A percentile compares a stretch with the other conserved stretches of the same genome.
These are phyloP conservation scores for Candida sp. DNA, from an alignment of 1,139 yeast species.

Conservation along the genomic window DNA sequence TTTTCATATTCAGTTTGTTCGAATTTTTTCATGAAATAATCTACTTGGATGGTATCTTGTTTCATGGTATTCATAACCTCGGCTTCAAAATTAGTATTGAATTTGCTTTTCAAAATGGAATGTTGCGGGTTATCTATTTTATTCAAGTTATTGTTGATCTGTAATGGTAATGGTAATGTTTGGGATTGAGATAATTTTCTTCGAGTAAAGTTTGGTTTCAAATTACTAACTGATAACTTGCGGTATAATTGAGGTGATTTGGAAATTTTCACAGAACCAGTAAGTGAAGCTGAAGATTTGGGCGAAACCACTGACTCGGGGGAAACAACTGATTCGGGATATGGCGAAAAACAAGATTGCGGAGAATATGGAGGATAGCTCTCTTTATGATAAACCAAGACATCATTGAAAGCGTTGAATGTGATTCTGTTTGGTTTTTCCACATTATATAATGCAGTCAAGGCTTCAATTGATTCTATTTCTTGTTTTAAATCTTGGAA, in stretches of 20 bases:
- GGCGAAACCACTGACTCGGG: no score
- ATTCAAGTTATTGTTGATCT: slow-evolving; percentile 1
- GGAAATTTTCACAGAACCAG: not conserved
- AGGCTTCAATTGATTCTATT: not conserved
- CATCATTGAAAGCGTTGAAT: slow-evolving; percentile 1
- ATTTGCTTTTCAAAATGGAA: slow-evolving; percentile 20
- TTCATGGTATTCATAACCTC: slow-evolving; percentile 14
- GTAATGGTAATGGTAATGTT: slow-evolving; percentile 5
- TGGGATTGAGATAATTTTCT: not conserved
- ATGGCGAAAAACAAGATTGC: not conserved
- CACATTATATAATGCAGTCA: not conserved
- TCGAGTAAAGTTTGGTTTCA: slow-evolving; percentile 3
- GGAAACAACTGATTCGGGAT: not conserved
- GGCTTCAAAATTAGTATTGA: slow-evolving; percentile 17
- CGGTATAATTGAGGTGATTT: not conserved
- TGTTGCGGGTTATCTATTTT: slow-evolving; percentile 4
- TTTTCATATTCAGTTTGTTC: slow-evolving; percentile 17
- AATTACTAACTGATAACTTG: slow-evolving; percentile 3
- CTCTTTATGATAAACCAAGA: not conserved
- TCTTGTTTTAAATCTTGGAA: not conserved
- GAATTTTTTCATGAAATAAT: slow-evolving; percentile 16
- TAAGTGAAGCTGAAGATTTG: not conserved
- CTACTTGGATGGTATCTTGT: slow-evolving; percentile 15
- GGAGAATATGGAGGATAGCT: not conserved
- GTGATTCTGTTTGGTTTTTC: not conserved